Evolutionary conservation across 2,329 filamentous ascomycete species (phyloP).

Genomic region (Nannizzia gypsea): DNA sequence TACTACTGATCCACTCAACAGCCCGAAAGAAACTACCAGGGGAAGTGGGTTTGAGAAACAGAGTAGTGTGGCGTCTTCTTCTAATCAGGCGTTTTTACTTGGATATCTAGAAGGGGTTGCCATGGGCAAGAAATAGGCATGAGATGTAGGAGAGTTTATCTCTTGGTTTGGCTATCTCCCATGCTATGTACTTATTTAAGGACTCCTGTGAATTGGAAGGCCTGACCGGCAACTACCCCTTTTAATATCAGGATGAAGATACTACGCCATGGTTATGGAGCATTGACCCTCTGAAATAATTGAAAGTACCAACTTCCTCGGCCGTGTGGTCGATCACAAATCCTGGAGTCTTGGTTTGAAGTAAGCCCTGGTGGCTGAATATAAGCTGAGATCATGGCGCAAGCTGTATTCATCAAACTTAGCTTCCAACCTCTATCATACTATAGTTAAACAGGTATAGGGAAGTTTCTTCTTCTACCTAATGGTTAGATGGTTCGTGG

Average conservation of each 20-base stretch:
- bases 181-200: not conserved
- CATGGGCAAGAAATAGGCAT: conserved; percentile 24
- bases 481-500: not conserved
- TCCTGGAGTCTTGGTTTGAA: no score
- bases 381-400: no score
- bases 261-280: not conserved
- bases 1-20: not conserved
- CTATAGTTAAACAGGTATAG: no score
- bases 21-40: not conserved
- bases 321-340: no score
- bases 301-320: no score
- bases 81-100: conserved; percentile 63
- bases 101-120: conserved; percentile 55
- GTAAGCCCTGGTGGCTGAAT: no score
- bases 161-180: not conserved
- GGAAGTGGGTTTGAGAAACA: not conserved
- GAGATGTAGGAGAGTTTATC: not conserved
- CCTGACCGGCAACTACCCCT: not conserved
- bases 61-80: conserved; percentile 43
- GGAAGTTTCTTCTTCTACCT: no score
- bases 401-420: no score
- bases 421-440: no score
- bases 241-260: not conserved
- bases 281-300: no score
- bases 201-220: not conserved